These are phyloP conservation scores for Vanilla planifolia DNA, from an alignment of 106 monocot genomes.

Conservation along the genomic window DNA sequence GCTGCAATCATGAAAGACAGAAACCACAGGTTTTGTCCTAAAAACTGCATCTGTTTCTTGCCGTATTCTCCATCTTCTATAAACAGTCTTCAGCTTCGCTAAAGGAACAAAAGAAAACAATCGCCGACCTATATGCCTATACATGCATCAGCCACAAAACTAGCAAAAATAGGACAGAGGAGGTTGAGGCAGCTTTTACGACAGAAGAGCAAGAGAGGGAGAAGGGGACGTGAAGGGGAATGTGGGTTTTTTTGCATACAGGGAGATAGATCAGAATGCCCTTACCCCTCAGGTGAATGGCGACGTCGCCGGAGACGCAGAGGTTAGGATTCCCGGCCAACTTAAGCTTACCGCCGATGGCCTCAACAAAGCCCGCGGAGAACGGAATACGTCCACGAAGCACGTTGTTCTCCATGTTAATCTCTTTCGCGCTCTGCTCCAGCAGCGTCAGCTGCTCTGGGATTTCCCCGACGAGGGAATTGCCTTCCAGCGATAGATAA, in stretches of 20 bases:
- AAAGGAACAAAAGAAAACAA: not conserved
- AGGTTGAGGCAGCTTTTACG: not conserved
- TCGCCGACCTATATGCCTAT: too few species aligned
- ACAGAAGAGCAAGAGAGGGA: not conserved
- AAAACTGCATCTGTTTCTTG: too few species aligned
- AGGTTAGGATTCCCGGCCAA: constrained; percentile 46
- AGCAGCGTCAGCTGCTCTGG: constrained; percentile 47
- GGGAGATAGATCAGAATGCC: constrained; percentile 9
- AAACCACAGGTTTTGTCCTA: too few species aligned
- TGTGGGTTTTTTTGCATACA: constrained; percentile 27
- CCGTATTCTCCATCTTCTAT: constrained; percentile 2
- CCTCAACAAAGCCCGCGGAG: constrained; percentile 38
- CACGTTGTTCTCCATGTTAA: constrained; percentile 56
- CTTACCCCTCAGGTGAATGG: not conserved
- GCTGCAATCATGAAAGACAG: too few species aligned
- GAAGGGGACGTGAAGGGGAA: constrained; percentile 21
- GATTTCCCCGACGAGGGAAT: constrained; percentile 39
- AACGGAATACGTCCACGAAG: constrained; percentile 60
- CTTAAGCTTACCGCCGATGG: constrained; percentile 56
- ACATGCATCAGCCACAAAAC: too few species aligned
- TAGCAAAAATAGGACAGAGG: not conserved
- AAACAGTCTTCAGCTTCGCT: not conserved
- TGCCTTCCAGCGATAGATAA: constrained; percentile 46
- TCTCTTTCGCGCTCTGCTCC: constrained; percentile 45
- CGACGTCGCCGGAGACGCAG: constrained; percentile 32